Evolutionary conservation across 1,284 basidiomycete genomes (phyloP), one percentile per base, ranked within the genome.

Genomic region (Malassezia psittaci): DNA sequence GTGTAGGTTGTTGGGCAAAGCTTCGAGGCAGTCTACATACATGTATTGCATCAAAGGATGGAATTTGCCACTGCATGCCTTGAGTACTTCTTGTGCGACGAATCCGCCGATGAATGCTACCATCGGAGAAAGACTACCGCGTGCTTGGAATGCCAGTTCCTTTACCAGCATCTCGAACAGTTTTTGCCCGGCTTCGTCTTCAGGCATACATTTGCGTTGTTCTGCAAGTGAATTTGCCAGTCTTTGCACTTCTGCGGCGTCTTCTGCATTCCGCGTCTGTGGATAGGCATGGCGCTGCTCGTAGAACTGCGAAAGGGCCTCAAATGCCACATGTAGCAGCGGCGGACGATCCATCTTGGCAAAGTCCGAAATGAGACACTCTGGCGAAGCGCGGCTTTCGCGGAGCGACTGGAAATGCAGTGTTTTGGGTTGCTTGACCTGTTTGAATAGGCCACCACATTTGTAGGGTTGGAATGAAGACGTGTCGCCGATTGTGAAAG

Each of bases 401-500:
- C 85, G 83, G 40, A 99, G 81, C 6, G 90, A 84, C 89, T 96
- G 96, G 60, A 74, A 75, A 35, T 61, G 83, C 52, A 98, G 79
- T 59, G 89, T 82, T 79, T 94, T 96, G 19, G 94, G 94, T 90
- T 94, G 91, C 80, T 98, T 99, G 69, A 98, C 90, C 77, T 99
- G 94, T 15, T 88, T 91, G 76, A 98, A 99, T 65, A 93, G 86
- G 48, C 94, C 94, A 33, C 91, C 94, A 33, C 83, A 78, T 69
- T 85, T 83, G 79, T 98, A 98, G 45, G 83, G 81, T 49, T 85
- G 81, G 12, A 72, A 62, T 11, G 63, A 58, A 29, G 64, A 57
- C 9, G 72, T 74, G 61, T 72, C 79, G 62, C 69, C 72, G 45
- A 74, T 73, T 18, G 70, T 63, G 61, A 74, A 73, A 3, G 70